Evolutionary conservation across 768 basidiomycete species (phyloP), one percentile per base, ranked within the genome.

Genomic region (Podaxis sp.): DNA sequence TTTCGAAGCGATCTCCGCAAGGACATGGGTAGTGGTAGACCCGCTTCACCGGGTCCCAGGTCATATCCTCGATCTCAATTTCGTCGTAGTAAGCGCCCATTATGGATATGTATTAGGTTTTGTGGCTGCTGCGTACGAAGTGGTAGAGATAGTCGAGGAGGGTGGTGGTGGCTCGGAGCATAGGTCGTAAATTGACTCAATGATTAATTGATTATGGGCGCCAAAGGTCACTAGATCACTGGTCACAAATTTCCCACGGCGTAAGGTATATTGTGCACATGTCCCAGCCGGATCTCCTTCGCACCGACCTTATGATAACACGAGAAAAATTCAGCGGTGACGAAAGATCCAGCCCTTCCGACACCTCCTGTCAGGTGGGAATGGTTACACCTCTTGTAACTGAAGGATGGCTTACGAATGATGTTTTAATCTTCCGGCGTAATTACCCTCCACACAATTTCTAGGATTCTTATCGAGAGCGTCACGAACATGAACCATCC

Each of bases 1-100:
- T 98, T 75, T 99, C 96, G 77, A 99, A 99, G 46, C 96, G 88
- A 77, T 99, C 96, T 8, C 96, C 96, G 71, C 96, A 99, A 1
- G 96, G 96, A 71, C 95, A 99, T 0, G 96, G 96, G 74, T 96
- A 97, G 80, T 99, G 96, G 71, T 88, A 98, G 4, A 98, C 90
- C 46, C 82, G 72, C 71, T 89, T 92, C 60, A 82, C 85, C 24
- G 82, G 81, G 73, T 96, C 95, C 93, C 93, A 97, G 15, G 78
- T 84, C 89, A 97, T 96, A 70, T 97, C 96, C 72, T 98, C 96
- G 58, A 98, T 97, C 73, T 98, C 95, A 28, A 98, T 87, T 75
- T 97, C 96, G 80, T 98, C 95, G 80, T 98, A 96, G 75, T 92
- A 94, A 22, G 89, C 88, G 15, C 87, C 90, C 92, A 93, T 93